phyloP scores from a whole-genome alignment of 1,284 basidiomycete genomes.

The Schizophyllum amplum region DNA sequence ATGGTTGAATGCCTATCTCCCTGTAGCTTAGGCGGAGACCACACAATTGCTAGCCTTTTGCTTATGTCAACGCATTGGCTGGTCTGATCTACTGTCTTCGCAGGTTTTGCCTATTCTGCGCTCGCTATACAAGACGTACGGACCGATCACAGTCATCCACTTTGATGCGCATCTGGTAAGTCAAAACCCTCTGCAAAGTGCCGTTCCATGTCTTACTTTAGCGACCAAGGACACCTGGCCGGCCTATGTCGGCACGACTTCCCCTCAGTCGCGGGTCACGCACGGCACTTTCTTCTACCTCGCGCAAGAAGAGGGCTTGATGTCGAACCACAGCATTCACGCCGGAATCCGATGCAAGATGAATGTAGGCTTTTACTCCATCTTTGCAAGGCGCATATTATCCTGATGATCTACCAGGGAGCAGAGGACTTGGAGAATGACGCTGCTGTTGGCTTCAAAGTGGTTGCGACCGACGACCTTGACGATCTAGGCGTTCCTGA shows the following conservation, averaged over 20 bases:
- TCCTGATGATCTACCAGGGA: slow-evolving; percentile 32
- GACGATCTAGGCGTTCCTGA: slow-evolving; percentile 60
- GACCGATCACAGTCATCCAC: slow-evolving; percentile 72
- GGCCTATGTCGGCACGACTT: slow-evolving; percentile 41
- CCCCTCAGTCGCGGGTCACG: slow-evolving; percentile 57
- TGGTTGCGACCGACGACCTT: slow-evolving; percentile 69
- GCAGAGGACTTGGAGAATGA: slow-evolving; percentile 56
- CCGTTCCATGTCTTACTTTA: slow-evolving; percentile 64
- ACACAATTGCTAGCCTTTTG: slow-evolving; percentile 51
- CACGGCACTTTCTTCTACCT: slow-evolving; percentile 75
- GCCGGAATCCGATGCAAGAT: slow-evolving; percentile 74
- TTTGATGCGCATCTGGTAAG: slow-evolving; percentile 67
- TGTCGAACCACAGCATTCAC: slow-evolving; percentile 67
- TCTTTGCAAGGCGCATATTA: background rate
- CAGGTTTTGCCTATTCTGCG: slow-evolving; percentile 64
- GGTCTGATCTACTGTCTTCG: background rate
- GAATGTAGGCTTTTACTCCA: slow-evolving; percentile 28
- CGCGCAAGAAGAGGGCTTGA: slow-evolving; percentile 65
- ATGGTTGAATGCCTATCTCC: background rate
- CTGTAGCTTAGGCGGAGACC: slow-evolving; percentile 65
- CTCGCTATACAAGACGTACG: slow-evolving; percentile 63
- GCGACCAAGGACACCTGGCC: slow-evolving; percentile 39
- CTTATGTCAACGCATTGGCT: background rate
- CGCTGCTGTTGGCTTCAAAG: slow-evolving; percentile 55
- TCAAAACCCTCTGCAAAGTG: slow-evolving; percentile 38